These are phyloP conservation scores for Physcomitrium patens DNA, from an alignment of 225 moss, liverwort and hornwort genomes.

Conservation along the genomic window DNA sequence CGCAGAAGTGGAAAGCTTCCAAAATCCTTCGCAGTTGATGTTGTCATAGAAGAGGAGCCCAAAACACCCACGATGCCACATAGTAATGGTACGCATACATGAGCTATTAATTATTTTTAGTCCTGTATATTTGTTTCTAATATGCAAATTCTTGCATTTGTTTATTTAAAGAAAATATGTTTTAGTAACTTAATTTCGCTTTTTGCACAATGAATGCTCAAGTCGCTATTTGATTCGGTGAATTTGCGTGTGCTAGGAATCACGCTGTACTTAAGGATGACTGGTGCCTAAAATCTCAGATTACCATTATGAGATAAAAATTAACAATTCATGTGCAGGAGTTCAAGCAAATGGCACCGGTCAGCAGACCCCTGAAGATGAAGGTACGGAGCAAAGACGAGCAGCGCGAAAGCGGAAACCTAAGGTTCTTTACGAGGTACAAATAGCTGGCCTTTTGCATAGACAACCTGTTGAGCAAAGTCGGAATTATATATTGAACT, in stretches of 20 bases:
- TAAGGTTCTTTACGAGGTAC: conserved; percentile 92
- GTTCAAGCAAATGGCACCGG: conserved; percentile 41
- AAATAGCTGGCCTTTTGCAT: neutral
- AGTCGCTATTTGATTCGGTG: conserved; percentile 1
- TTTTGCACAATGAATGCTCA: conserved; percentile 10
- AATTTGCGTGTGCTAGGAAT: neutral
- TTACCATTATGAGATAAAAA: neutral
- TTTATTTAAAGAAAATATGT: no score
- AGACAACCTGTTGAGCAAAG: neutral
- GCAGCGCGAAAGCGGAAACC: conserved; percentile 90
- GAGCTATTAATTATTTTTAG: neutral
- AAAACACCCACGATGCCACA: conserved; percentile 54
- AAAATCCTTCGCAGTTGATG: conserved; percentile 51
- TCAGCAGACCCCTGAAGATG: conserved; percentile 55
- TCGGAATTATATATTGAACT: neutral
- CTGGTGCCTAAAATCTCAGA: conserved; percentile 1
- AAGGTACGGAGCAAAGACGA: conserved; percentile 73
- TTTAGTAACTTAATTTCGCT: neutral
- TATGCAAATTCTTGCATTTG: no score
- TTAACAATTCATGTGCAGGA: conserved; percentile 25
- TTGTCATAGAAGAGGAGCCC: conserved; percentile 35
- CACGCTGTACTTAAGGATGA: neutral
- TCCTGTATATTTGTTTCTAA: no score
- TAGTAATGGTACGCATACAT: conserved; percentile 55
- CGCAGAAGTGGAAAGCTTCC: conserved; percentile 72